Conservation (phyloP, 169 alveolate genomes). For the Babesia bigemina region DNA sequence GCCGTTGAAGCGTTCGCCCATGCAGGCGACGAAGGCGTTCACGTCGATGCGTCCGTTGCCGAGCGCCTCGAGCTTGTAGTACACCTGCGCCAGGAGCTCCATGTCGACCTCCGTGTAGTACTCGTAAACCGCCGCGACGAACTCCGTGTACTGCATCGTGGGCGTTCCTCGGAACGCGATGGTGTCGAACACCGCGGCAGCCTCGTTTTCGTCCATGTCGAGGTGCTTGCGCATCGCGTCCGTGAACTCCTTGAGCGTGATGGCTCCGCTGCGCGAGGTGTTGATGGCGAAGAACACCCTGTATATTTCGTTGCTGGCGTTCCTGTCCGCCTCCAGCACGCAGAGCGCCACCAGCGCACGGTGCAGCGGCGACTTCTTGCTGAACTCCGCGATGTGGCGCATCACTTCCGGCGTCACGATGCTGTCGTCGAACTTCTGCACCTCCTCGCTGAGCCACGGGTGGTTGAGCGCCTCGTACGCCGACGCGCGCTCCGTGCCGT, state of each 20-base stretch:
- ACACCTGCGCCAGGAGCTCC: constrained; percentile 33
- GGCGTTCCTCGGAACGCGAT: constrained; percentile 63
- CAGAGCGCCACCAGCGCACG: constrained; percentile 55
- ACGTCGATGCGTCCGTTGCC: constrained; percentile 54
- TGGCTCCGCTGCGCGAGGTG: constrained; percentile 54
- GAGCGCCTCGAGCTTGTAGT: constrained; percentile 51
- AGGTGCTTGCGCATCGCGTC: constrained; percentile 28
- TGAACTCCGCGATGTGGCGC: constrained; percentile 44
- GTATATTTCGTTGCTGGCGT: constrained; percentile 35
- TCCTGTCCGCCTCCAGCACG: constrained; percentile 51
- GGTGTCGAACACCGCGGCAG: constrained; percentile 35
- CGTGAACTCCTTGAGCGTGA: constrained; percentile 47
- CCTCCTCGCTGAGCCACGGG: constrained; percentile 51
- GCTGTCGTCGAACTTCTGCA: constrained; percentile 19
- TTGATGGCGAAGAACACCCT: constrained; percentile 55
- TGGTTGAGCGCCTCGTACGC: constrained; percentile 57
- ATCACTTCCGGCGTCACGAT: constrained; percentile 34
- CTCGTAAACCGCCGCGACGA: constrained; percentile 58
- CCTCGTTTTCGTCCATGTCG: constrained; percentile 32
- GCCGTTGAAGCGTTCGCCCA: constrained; percentile 53
- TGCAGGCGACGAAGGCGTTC: constrained; percentile 23
- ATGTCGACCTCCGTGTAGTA: constrained; percentile 42
- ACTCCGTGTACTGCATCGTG: constrained; percentile 54
- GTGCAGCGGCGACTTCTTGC: constrained; percentile 48
- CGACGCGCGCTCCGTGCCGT: constrained; percentile 53